phyloP scores from a whole-genome alignment of 2,329 filamentous ascomycete species.

The Metarhizium guizhouense region DNA sequence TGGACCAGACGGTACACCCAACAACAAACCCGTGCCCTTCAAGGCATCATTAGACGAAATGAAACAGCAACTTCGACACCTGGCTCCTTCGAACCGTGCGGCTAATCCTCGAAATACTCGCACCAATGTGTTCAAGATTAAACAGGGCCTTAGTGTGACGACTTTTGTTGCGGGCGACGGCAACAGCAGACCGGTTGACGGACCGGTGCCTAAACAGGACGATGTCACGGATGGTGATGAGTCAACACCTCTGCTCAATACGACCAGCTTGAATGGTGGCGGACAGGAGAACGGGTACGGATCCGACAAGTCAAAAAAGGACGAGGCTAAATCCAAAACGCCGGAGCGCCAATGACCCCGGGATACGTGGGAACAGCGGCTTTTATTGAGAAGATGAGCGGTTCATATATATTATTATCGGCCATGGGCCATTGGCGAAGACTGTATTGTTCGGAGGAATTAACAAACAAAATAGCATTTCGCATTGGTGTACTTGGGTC shows the following conservation, averaged over 20 bases:
- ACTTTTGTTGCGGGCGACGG: conserved; percentile 6
- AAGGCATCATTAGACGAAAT: conserved; percentile 55
- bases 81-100: conserved; percentile 59
- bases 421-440: neutral
- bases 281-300: conserved; percentile 8
- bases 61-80: conserved; percentile 49
- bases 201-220: neutral
- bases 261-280: conserved; percentile 1
- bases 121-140: conserved; percentile 59
- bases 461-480: neutral
- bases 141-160: conserved; percentile 29
- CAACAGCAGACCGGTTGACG: conserved; percentile 6
- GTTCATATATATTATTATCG: neutral
- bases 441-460: neutral
- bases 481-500: neutral
- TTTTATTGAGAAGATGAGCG: neutral
- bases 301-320: conserved; percentile 7
- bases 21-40: conserved; percentile 40
- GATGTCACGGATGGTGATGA: conserved; percentile 5
- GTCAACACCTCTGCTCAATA: conserved; percentile 9
- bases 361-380: neutral
- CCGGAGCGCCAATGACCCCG: neutral
- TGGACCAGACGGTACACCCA: conserved; percentile 41
- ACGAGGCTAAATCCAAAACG: neutral
- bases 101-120: conserved; percentile 52